Conservation (phyloP, 768 basidiomycete genomes). For the Collybia nuda region DNA sequence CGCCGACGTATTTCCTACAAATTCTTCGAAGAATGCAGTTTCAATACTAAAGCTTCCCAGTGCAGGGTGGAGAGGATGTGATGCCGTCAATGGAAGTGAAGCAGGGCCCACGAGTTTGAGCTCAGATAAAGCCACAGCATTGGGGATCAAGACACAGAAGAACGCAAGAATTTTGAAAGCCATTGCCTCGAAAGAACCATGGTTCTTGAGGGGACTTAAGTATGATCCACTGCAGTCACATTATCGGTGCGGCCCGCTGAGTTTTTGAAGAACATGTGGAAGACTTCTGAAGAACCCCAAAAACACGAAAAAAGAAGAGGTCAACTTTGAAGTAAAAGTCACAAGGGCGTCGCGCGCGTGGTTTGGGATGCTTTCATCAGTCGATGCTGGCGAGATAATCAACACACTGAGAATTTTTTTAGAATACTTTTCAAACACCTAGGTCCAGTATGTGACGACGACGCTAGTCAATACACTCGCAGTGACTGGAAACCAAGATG, state of each 20-base stretch:
- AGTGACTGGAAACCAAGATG: no score
- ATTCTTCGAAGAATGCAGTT: slow-evolving; percentile 53
- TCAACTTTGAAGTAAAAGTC: not conserved
- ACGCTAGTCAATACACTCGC: no score
- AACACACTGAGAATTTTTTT: no score
- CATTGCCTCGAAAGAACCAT: not conserved
- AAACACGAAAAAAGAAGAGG: not conserved
- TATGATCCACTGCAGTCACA: not conserved
- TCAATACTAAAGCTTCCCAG: slow-evolving; percentile 56
- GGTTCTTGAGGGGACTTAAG: not conserved
- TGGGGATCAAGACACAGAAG: slow-evolving; percentile 1
- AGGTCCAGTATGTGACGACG: no score
- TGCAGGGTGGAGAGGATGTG: slow-evolving; percentile 39
- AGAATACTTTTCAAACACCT: no score
- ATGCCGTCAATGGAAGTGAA: slow-evolving; percentile 41
- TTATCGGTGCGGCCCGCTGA: not conserved
- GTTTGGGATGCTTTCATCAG: not conserved
- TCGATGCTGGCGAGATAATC: not conserved
- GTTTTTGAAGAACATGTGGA: slow-evolving; percentile 1
- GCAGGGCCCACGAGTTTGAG: slow-evolving; percentile 40
- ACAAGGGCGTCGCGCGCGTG: not conserved
- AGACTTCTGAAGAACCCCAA: not conserved
- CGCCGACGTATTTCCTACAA: slow-evolving; percentile 41
- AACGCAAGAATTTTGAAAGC: not conserved
- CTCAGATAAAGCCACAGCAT: slow-evolving; percentile 2